Evolutionary conservation across 352 stramenopile species (phyloP).

Genomic region (Globisporangium carolinianum): DNA sequence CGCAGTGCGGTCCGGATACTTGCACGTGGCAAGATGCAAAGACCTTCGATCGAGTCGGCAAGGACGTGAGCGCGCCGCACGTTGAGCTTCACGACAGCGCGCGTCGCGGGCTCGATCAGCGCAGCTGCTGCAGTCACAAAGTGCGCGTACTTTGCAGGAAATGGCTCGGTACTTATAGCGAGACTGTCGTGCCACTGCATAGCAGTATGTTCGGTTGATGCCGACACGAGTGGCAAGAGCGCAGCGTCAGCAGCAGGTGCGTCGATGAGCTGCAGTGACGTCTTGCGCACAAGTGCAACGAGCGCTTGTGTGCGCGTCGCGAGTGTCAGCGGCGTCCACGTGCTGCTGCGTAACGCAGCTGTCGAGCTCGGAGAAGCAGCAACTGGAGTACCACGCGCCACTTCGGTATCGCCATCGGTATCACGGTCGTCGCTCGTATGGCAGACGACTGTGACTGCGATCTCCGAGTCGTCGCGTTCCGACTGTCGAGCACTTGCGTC

Average conservation of each 20-base stretch:
- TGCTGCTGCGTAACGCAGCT: not conserved
- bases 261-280: too few species aligned
- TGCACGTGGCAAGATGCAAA: slow-evolving; percentile 17
- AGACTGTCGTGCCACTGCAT: not conserved
- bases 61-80: not conserved
- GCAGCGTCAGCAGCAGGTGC: not conserved
- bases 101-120: slow-evolving; percentile 31
- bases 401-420: too few species aligned
- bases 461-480: too few species aligned
- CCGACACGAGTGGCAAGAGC: not conserved
- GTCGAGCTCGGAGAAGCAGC: not conserved
- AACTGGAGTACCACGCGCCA: too few species aligned
- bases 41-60: slow-evolving; percentile 14
- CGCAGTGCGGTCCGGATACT: slow-evolving; percentile 25
- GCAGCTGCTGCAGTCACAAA: slow-evolving; percentile 31
- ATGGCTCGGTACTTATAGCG: slow-evolving; percentile 21
- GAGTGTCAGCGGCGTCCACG: not conserved
- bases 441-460: too few species aligned
- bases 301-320: not conserved
- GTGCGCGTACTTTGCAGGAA: slow-evolving; percentile 42
- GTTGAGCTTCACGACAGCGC: slow-evolving; percentile 35
- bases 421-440: too few species aligned
- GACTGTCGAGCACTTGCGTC: too few species aligned
- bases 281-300: not conserved
- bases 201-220: too few species aligned